Evolutionary conservation across 2,329 filamentous ascomycete species (phyloP).

Genomic region (Clonostachys rosea): DNA sequence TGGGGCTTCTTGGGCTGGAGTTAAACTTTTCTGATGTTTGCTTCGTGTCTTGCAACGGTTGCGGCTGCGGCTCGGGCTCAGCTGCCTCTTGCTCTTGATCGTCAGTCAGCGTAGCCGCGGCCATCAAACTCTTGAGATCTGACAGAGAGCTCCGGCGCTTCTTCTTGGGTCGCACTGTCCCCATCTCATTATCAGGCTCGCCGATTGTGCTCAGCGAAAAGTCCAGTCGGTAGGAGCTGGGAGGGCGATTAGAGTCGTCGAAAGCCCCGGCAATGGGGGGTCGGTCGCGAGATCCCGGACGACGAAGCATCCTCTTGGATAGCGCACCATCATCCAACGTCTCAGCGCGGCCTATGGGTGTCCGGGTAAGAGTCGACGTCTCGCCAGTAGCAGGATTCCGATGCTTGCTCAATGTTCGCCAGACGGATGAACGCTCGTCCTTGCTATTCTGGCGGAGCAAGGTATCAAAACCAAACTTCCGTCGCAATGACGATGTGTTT

Average conservation of each 20-base stretch:
- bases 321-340: constrained; percentile 68
- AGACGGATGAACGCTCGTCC: constrained; percentile 71
- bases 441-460: constrained; percentile 78
- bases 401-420: constrained; percentile 86
- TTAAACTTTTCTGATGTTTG: constrained; percentile 53
- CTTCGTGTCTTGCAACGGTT: constrained; percentile 47
- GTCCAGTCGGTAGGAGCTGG: constrained; percentile 52
- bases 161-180: constrained; percentile 49
- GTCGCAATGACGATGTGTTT: constrained; percentile 79
- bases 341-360: constrained; percentile 62
- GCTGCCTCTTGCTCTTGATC: constrained; percentile 10
- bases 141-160: constrained; percentile 91
- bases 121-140: constrained; percentile 71
- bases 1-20: constrained; percentile 42
- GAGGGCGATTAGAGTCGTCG: constrained; percentile 51
- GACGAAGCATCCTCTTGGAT: constrained; percentile 26
- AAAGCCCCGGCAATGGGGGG: constrained; percentile 59
- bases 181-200: constrained; percentile 41
- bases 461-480: constrained; percentile 76
- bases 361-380: constrained; percentile 60
- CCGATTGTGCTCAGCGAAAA: constrained; percentile 55
- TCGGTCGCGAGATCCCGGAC: constrained; percentile 54
- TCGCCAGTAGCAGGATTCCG: constrained; percentile 57
- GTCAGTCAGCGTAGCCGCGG: constrained; percentile 45
- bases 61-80: constrained; percentile 19